Base-by-base conservation (phyloP, 306 rosid genomes). In the Parietaria judaica region DNA sequence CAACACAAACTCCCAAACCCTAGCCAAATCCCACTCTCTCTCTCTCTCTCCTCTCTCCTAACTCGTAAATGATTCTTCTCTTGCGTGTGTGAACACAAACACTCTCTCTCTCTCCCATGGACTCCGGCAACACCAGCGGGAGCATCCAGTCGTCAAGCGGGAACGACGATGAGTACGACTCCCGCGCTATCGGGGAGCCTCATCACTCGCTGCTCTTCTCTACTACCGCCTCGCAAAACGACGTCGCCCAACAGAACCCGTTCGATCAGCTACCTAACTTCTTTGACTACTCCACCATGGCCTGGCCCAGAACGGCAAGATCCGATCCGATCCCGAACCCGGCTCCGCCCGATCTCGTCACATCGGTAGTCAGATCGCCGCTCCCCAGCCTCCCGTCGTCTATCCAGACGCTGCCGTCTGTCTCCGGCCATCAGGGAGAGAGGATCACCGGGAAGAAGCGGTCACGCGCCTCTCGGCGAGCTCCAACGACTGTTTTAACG, bases 81-180 rank as follows among this genome's bases (percentile, higher is more conserved):
- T 17, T 55, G 9, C 14, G 5, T 52, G 17, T 4, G 16, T 52
- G 16, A 52, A 10, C 10, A 6, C 13, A 10, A 55, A 37, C 38
- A 41, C 11, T 14, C 16, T 23, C 35, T 11, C 36, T 56, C 41
- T 14, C 39, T 53, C 36, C 13, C 15, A 84, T 92, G 99, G 99
- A 92, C 80, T 92, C 96, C 1, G 83, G 74, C 6, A 86, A 86
- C 69, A 56, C 60, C 6, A 92, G 90, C 76, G 95, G 88, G 2
- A 92, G 99, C 65, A 67, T 92, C 67, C 96, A 88, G 54, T 88
- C 96, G 17, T 88, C 96, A 3, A 92, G 98, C 52, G 88, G 96
- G 51, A 96, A 81, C 31, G 99, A 86, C 1, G 95, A 92, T 3
- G 95, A 86, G 70, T 82, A 84, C 68, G 94, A 92, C 60, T 92